These are phyloP conservation scores for Heliophila coronopifolia DNA, from an alignment of 441 rosid species.

Conservation along the genomic window DNA sequence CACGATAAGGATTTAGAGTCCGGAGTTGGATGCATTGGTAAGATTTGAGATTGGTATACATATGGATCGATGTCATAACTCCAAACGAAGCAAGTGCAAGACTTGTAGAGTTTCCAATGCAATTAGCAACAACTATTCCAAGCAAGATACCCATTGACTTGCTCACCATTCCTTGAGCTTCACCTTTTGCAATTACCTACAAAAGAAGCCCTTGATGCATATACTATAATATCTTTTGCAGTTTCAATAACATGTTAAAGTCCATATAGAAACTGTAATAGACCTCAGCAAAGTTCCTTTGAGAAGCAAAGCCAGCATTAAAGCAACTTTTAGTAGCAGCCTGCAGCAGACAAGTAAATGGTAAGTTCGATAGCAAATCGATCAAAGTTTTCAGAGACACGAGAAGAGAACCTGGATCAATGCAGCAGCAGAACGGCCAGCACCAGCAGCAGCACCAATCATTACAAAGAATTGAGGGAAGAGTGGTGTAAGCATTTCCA, in stretches of 20 bases:
- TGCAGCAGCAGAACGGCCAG: slow-evolving; percentile 89
- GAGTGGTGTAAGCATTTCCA: slow-evolving; percentile 89
- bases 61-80: slow-evolving; percentile 76
- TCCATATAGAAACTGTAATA: slow-evolving; percentile 6
- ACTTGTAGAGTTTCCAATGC: slow-evolving; percentile 62
- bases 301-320: slow-evolving; percentile 97
- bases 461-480: slow-evolving; percentile 71
- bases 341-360: slow-evolving; percentile 34
- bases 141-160: slow-evolving; percentile 71
- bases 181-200: slow-evolving; percentile 94
- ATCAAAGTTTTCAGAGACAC: background rate
- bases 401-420: slow-evolving; percentile 59
- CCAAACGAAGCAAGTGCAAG: slow-evolving; percentile 73
- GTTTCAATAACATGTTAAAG: too few relatives aligned
- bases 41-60: slow-evolving; percentile 91
- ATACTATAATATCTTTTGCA: background rate
- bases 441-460: slow-evolving; percentile 89
- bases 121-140: slow-evolving; percentile 74
- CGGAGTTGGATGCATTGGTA: slow-evolving; percentile 86
- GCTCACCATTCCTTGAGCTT: slow-evolving; percentile 99
- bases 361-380: background rate
- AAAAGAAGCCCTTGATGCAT: slow-evolving; percentile 8
- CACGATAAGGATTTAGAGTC: slow-evolving; percentile 93
- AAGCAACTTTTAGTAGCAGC: slow-evolving; percentile 94
- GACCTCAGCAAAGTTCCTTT: slow-evolving; percentile 98